Evolutionary conservation across 352 stramenopile genomes (phyloP), one percentile per base, ranked within the genome.

Genomic region (Elongisporangium anandrum): DNA sequence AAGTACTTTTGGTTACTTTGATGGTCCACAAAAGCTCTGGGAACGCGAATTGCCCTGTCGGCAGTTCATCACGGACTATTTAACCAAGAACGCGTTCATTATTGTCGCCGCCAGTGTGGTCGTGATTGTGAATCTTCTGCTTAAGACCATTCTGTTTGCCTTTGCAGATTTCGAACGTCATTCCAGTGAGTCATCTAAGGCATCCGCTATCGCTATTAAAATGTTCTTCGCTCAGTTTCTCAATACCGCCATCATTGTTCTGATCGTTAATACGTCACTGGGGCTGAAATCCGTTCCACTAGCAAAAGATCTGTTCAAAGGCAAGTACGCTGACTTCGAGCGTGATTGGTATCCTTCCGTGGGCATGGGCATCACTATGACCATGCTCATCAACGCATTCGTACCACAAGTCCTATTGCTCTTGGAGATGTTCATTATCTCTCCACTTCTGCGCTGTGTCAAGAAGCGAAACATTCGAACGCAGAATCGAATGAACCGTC

Each of bases 341-440:
- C 85, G 85, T 41, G 75, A 89, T 6, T 96, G 87, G 87, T 96
- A 94, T 65, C 81, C 83, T 13, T 91, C 71, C 5, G 87, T 96
- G n/a, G 87, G 87, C 38, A 90, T 93, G 68, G 85, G 81, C 26
- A 85, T 96, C 61, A 90, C 87, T 0, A 89, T 83, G 69, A 93
- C 85, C 6, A 96, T 95, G 87, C 63, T 92, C 49, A 81, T 94
- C 63, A 95, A 95, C 64, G 79, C 84, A 0, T 65, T 93, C 22
- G 66, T 83, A 20, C 84, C 85, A 0, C 85, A 94, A n/a, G 20
- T 72, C 4, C 54, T 81, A n/a, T 64, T 91, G 9, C 66, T 84
- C 19, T 24, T 90, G 9, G 69, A 90, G 20, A 72, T 90, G 63
- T 86, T 79, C 20, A 13, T 94, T 2, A 26, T 92, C 3, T 72